These are phyloP conservation scores for Magnolia sinica DNA, from an alignment of 164 flowering plant genomes.

Conservation along the genomic window DNA sequence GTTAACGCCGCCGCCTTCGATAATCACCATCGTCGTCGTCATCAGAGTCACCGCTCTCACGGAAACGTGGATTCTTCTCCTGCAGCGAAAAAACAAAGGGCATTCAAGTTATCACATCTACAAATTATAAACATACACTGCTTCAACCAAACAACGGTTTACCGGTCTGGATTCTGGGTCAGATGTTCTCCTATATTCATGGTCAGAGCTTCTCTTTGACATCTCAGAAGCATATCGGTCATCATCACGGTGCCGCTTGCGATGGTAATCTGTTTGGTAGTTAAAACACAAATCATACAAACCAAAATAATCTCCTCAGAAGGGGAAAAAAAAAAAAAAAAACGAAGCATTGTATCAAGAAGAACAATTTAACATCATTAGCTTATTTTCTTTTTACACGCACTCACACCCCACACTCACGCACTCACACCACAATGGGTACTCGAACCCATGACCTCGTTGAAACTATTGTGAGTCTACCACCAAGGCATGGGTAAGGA, in stretches of 20 bases:
- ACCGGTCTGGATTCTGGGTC: slow-evolving; percentile 89
- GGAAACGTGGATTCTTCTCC: slow-evolving; percentile 98
- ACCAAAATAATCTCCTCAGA: not conserved
- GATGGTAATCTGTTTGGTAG: slow-evolving; percentile 46
- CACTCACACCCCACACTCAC: too few species aligned
- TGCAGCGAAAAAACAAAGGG: slow-evolving; percentile 12
- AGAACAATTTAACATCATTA: too few species aligned
- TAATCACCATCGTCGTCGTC: slow-evolving; percentile 83
- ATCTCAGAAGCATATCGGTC: slow-evolving; percentile 61
- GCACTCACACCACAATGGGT: too few species aligned
- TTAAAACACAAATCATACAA: not conserved
- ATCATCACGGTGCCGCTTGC: slow-evolving; percentile 81
- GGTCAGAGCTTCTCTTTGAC: slow-evolving; percentile 54
- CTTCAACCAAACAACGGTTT: slow-evolving; percentile 3
- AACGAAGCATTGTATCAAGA: not conserved
- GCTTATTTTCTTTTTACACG: not conserved
- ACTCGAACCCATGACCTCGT: too few species aligned
- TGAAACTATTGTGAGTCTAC: too few species aligned
- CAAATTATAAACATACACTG: not conserved
- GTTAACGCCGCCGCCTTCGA: slow-evolving; percentile 36
- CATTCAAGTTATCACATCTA: not conserved
- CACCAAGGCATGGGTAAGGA: too few species aligned
- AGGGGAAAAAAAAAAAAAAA: not conserved
- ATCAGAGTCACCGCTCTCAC: slow-evolving; percentile 96
- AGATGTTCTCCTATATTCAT: slow-evolving; percentile 54